Evolutionary conservation across 208 protist genomes (phyloP).

Genomic region (Phytomonas francai): DNA sequence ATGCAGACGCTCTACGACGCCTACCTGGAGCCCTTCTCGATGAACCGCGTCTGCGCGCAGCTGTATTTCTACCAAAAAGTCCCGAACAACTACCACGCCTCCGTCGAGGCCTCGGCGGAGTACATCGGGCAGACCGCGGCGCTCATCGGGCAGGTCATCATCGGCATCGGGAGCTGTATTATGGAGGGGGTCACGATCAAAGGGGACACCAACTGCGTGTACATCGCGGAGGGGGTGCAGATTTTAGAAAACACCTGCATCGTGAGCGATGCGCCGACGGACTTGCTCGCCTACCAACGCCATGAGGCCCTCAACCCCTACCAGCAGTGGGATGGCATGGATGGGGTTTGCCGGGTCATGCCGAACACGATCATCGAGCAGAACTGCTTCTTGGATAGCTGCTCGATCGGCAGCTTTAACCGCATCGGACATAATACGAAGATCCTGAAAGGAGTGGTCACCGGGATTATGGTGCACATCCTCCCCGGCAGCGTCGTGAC

Average conservation of each 20-base stretch:
- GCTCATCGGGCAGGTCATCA: conserved; percentile 70
- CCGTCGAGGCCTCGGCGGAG: conserved; percentile 67
- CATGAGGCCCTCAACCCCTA: conserved; percentile 84
- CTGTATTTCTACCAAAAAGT: conserved; percentile 80
- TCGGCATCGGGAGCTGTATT: conserved; percentile 64
- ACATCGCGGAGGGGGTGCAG: conserved; percentile 77
- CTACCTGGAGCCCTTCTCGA: conserved; percentile 84
- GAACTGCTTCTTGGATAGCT: conserved; percentile 86
- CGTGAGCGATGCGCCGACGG: conserved; percentile 74
- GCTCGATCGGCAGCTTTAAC: conserved; percentile 83
- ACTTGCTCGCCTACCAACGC: conserved; percentile 77
- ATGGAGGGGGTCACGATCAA: conserved; percentile 85
- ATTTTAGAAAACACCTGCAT: conserved; percentile 88
- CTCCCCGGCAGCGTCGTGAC: conserved; percentile 80
- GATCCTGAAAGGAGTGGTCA: conserved; percentile 88
- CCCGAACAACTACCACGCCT: conserved; percentile 84
- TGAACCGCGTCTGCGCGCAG: conserved; percentile 83
- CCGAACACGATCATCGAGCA: conserved; percentile 79
- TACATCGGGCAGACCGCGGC: conserved; percentile 80
- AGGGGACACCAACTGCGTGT: conserved; percentile 80
- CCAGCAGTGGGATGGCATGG: conserved; percentile 85
- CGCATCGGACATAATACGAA: conserved; percentile 83
- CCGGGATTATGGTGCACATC: conserved; percentile 85
- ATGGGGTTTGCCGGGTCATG: conserved; percentile 71
- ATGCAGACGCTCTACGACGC: conserved; percentile 88